Evolutionary conservation across 129 eudicot genomes (phyloP).

Genomic region (Flaveria bidentis): DNA sequence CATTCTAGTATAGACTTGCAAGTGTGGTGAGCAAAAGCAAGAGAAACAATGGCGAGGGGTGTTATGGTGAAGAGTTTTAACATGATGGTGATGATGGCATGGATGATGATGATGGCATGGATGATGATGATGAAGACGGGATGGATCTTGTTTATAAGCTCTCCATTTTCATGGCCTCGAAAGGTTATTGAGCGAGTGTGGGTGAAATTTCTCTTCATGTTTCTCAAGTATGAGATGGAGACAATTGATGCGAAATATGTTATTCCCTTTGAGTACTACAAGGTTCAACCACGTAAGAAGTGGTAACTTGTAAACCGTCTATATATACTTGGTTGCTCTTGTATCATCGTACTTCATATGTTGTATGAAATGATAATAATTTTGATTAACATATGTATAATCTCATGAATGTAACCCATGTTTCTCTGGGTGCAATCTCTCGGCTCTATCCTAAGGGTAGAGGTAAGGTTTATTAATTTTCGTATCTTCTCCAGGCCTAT

Average conservation of each 20-base stretch:
- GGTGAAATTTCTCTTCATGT: constrained; percentile 33
- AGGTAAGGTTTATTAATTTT: too few species aligned
- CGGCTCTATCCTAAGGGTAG: too few species aligned
- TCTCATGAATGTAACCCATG: background rate
- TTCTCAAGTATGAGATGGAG: constrained; percentile 39
- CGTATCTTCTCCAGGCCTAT: too few species aligned
- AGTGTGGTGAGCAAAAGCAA: background rate
- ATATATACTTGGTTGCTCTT: background rate
- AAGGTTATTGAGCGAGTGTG: constrained; percentile 25
- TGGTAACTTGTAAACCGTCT: constrained; percentile 16
- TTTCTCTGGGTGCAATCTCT: too few species aligned
- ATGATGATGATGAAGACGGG: constrained; percentile 17
- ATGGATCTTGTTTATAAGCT: constrained; percentile 27
- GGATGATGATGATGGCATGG: background rate
- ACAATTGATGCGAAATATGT: constrained; percentile 33
- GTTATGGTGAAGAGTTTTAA: constrained; percentile 28
- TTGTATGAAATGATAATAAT: background rate
- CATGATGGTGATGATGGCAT: constrained; percentile 34
- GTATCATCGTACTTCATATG: background rate
- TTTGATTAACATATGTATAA: background rate
- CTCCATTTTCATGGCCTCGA: constrained; percentile 40
- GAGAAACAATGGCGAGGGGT: constrained; percentile 19
- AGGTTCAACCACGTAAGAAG: constrained; percentile 24
- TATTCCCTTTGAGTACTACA: constrained; percentile 41
- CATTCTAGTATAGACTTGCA: background rate